Evolutionary conservation across 1,284 basidiomycete species (phyloP), one percentile per base, ranked within the genome.

Genomic region (Afroboletus lepidellus): DNA sequence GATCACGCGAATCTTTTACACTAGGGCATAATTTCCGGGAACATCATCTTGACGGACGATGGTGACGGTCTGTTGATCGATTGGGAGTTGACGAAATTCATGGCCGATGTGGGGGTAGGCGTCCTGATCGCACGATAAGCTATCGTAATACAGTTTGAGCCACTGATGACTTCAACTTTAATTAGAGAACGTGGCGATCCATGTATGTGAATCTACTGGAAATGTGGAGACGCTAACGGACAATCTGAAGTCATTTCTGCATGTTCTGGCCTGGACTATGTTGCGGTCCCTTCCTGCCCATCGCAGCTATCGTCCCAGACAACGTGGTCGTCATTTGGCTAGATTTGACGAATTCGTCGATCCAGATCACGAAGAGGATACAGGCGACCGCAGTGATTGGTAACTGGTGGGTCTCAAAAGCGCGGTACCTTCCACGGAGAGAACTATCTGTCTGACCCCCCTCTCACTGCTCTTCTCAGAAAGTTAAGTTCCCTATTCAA

Each of bases 11-110:
- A 38, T 13, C 8, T 47, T 3, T 47, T 47, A 18, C 46, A 47
- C 15, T 9, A 20, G 1, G 46, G 38, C 9, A 30, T 38, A 8
- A 47, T 34, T 8, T 2, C 15, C 7, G 36, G 41, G 0, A 55
- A 38, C 13, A 51, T 56, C 25, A 33, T 55, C 9, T n/a, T n/a
- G n/a, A n/a, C n/a, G n/a, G n/a, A n/a, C n/a, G n/a, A n/a, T n/a
- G 48, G 48, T 12, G 44, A 1, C 11, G 53, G 42, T 3, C 6
- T 51, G 2, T 21, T 55, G 13, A 52, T 55, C 9, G 54, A 56
- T 5, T 43, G 54, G 54, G 54, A 56, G 7, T 3, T 46, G 21
- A 32, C 55, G 2, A 27, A 46, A 23, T 20, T 3, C 13, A 11
- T 47, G 23, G 16, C 30, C 27, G 16, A 29, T 4, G 25, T 18